Conservation (phyloP, 2,329 filamentous ascomycete species). For the Alternaria gaisen region DNA sequence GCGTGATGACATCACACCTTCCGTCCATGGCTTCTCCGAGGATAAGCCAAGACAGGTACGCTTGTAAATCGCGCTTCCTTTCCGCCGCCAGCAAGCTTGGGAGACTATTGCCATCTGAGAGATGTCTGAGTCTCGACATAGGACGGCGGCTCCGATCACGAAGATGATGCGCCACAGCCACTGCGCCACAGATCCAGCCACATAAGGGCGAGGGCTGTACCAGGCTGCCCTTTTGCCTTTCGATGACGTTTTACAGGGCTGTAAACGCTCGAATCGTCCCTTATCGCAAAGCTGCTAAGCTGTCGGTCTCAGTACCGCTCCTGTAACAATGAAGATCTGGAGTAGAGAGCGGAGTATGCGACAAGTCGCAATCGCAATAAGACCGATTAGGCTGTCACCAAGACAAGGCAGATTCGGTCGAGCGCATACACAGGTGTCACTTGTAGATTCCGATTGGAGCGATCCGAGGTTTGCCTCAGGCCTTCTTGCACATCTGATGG, state of each 20-base stretch:
- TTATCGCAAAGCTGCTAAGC: background rate
- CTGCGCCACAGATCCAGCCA: background rate
- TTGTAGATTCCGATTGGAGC: background rate
- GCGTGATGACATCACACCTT: background rate
- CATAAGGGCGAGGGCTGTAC: background rate
- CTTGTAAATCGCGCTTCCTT: background rate
- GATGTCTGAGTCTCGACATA: too few relatives aligned
- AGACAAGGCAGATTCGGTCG: constrained; percentile 12
- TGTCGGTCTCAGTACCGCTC: background rate
- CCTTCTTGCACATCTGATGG: background rate
- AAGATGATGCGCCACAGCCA: background rate
- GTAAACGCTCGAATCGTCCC: background rate
- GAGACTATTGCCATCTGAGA: background rate
- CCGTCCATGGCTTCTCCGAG: background rate
- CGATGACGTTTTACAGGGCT: background rate
- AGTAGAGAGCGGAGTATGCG: constrained; percentile 1
- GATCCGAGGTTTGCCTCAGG: background rate
- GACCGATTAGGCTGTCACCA: constrained; percentile 1
- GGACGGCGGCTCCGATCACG: background rate
- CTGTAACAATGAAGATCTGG: background rate
- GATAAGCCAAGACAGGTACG: background rate
- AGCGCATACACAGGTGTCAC: background rate
- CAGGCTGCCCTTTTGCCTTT: background rate
- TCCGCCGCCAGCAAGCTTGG: background rate
- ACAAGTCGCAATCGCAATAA: constrained; percentile 5